Evolutionary conservation across 2,329 filamentous ascomycete genomes (phyloP).

Genomic region (Zymoseptoria ardabiliae): DNA sequence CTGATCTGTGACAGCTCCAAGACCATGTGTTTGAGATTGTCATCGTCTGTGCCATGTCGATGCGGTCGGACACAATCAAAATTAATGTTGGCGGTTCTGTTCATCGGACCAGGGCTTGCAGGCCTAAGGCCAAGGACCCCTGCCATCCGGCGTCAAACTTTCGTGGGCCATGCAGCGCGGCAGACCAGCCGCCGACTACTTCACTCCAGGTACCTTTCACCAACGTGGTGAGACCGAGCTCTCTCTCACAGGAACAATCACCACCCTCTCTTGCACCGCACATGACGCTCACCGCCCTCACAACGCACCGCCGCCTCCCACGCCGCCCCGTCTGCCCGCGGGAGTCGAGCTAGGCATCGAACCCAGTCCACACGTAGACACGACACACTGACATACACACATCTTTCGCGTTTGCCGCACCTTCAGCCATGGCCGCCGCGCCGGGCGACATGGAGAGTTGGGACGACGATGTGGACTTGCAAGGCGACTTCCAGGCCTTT

Average conservation of each 20-base stretch:
- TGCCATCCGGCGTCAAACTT: too few relatives aligned
- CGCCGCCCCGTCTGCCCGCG: neutral
- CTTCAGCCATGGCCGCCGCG: conserved; percentile 49
- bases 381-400: neutral
- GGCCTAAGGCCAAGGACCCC: too few relatives aligned
- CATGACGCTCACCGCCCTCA: conserved; percentile 2
- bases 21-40: too few relatives aligned
- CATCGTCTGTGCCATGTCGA: too few relatives aligned
- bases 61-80: too few relatives aligned
- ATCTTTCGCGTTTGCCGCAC: conserved; percentile 2
- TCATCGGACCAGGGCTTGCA: too few relatives aligned
- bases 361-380: neutral
- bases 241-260: neutral
- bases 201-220: neutral
- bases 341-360: neutral
- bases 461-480: conserved; percentile 46
- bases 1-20: too few relatives aligned
- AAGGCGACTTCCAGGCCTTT: conserved; percentile 53
- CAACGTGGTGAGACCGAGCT: neutral
- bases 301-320: conserved; percentile 1
- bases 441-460: conserved; percentile 58
- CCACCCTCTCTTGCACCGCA: neutral
- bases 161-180: too few relatives aligned
- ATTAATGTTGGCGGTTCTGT: too few relatives aligned
- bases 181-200: too few relatives aligned